These are phyloP conservation scores for Bombardia bombarda DNA, from an alignment of 495 filamentous ascomycete species.

Conservation along the genomic window DNA sequence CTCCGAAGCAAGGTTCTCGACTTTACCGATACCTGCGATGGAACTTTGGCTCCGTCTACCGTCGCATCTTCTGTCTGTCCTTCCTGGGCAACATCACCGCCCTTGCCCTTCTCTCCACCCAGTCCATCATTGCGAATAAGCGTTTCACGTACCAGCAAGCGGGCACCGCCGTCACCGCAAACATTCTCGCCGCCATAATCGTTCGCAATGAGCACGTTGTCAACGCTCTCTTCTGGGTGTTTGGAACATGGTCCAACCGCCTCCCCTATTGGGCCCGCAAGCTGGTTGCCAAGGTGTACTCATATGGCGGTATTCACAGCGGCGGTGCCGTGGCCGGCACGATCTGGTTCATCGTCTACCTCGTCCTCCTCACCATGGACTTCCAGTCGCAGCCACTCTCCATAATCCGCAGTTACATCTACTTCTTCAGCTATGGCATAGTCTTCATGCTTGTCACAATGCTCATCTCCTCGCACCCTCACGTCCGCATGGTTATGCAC, in stretches of 20 bases:
- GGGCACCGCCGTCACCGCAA: constrained; percentile 36
- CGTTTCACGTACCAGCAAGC: constrained; percentile 17
- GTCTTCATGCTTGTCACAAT: constrained; percentile 33
- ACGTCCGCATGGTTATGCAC: constrained; percentile 45
- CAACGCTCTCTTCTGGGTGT: constrained; percentile 59
- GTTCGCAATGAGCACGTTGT: constrained; percentile 70
- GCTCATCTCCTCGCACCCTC: constrained; percentile 40
- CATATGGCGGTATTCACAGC: constrained; percentile 70
- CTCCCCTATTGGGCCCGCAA: constrained; percentile 57
- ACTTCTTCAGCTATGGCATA: constrained; percentile 36
- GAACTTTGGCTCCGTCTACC: constrained; percentile 30
- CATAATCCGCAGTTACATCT: constrained; percentile 42
- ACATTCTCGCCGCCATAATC: constrained; percentile 42
- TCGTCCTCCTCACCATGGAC: constrained; percentile 27
- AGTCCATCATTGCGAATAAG: background rate
- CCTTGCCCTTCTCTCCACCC: constrained; percentile 11
- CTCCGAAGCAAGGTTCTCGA: constrained; percentile 19
- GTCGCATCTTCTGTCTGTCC: constrained; percentile 26
- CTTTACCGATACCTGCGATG: constrained; percentile 24
- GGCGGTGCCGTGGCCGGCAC: constrained; percentile 60
- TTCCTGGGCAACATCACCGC: constrained; percentile 22
- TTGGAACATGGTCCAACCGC: constrained; percentile 46
- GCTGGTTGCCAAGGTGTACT: constrained; percentile 64
- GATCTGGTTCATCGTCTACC: constrained; percentile 56
- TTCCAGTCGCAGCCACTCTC: constrained; percentile 35